A percentile compares a stretch with the other conserved stretches of the same genome.
Conservation (phyloP, 306 rosid genomes). For the Dicorynia guianensis region DNA sequence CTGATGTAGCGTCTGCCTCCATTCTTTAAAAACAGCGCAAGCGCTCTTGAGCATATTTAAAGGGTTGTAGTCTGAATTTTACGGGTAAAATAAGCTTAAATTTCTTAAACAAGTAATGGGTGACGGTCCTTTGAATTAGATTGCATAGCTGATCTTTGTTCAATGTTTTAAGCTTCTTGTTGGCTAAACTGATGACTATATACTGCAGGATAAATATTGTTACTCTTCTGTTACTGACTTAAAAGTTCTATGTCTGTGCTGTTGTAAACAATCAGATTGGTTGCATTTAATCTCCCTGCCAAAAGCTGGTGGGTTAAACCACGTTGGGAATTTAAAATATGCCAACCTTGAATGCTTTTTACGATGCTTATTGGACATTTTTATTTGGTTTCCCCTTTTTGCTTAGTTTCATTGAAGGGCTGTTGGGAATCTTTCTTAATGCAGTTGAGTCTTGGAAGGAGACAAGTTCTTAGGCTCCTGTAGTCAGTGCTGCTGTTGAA, state of each 20-base stretch:
- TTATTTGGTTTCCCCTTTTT: slow-evolving; percentile 31
- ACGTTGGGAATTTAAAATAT: neutral
- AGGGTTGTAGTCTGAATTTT: too few species aligned
- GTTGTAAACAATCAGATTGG: neutral
- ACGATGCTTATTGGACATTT: slow-evolving; percentile 16
- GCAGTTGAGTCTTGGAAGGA: neutral
- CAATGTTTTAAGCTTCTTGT: too few species aligned
- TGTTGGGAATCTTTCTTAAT: neutral
- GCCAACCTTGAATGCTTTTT: neutral
- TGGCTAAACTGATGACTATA: too few species aligned
- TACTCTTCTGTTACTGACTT: too few species aligned
- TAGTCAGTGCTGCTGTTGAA: slow-evolving; percentile 2
- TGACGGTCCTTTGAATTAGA: too few species aligned
- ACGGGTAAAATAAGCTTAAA: too few species aligned
- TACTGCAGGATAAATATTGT: too few species aligned
- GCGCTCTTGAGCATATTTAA: too few species aligned
- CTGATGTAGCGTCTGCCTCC: too few species aligned
- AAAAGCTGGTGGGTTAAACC: neutral
- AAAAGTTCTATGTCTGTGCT: neutral
- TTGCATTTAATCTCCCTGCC: neutral
- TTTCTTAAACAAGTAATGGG: too few species aligned
- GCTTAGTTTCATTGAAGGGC: slow-evolving; percentile 26
- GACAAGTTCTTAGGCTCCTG: neutral
- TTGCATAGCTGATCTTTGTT: too few species aligned
- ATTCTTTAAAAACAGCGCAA: too few species aligned